phyloP scores from a whole-genome alignment of 1,139 yeast species.

The Pichia sp. region DNA sequence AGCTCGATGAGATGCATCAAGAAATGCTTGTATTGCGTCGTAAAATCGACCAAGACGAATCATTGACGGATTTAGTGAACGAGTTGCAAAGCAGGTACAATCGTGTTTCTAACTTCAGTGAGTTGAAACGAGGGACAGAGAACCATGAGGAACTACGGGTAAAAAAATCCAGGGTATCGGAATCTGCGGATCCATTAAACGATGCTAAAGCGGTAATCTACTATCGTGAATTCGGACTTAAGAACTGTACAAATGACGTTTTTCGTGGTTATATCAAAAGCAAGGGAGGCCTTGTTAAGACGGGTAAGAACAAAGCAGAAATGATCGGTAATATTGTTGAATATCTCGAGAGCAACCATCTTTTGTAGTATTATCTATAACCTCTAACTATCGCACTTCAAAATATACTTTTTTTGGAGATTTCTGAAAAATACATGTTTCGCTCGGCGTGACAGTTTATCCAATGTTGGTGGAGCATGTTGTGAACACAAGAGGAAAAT shows the following conservation, averaged over 20 bases:
- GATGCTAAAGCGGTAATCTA: conserved; percentile 35
- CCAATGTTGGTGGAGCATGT: too few relatives aligned
- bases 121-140: conserved; percentile 11
- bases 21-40: conserved; percentile 28
- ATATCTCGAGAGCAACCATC: conserved; percentile 17
- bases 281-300: conserved; percentile 36
- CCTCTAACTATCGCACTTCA: neutral
- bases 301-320: conserved; percentile 41
- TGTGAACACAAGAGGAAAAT: too few relatives aligned
- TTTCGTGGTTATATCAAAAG: conserved; percentile 36
- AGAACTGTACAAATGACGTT: conserved; percentile 30
- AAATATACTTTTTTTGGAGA: neutral
- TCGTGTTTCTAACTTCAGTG: conserved; percentile 25
- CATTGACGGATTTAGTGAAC: conserved; percentile 17
- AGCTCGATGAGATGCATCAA: conserved; percentile 36
- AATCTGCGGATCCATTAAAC: conserved; percentile 23
- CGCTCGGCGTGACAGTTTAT: neutral
- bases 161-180: conserved; percentile 16
- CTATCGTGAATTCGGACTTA: conserved; percentile 30
- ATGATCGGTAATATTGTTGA: conserved; percentile 40
- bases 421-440: neutral
- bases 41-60: conserved; percentile 14
- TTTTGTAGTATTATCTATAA: conserved; percentile 2
- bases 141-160: conserved; percentile 14
- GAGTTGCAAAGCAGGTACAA: conserved; percentile 25